Base-by-base conservation (phyloP, 768 basidiomycete species). In the Psilocybe cubensis region DNA sequence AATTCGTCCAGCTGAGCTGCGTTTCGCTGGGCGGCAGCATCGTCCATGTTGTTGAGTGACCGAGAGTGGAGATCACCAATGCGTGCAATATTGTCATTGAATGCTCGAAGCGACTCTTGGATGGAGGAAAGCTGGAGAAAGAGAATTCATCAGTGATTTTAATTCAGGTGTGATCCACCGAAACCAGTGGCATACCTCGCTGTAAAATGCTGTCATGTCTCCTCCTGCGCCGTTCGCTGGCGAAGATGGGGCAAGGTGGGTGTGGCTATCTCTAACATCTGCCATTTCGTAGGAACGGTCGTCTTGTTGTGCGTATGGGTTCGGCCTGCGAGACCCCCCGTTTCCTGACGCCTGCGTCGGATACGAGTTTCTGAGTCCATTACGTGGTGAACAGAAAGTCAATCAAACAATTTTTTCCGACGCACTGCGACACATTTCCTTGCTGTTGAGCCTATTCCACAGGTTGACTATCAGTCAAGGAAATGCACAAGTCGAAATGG, bases 1-100 rank as follows among this genome's bases (percentile, higher is more conserved):
- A 94, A 81, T 11, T 84, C 84, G 17, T 90, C 87, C 48, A 94
- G 74, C 53, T 89, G 80, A 0, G 81, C 77, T 3, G 78, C 79
- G 63, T 84, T 86, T 52, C 83, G 82, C 66, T 87, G 82, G 6
- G 83, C 77, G 31, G 82, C 81, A 27, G 72, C 76, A 60, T 92
- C 90, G 67, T 92, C 91, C 71, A 85, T 86, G 70, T 85, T 87
- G 69, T 89, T 88, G 52, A 94, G 74, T 18, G 88, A 86, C 57
- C 86, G 85, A 33, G 86, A 86, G 65, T 94, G 92, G 23, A 88
- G 74, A 50, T 91, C 88, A 20, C 84, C 76, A 65, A 94, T 89
- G 25, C 80, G 82, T 20, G 79, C 62, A 21, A 94, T 79, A 72
- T 91, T 91, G 59, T 81, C 76, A 57, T 87, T 90, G 73, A 90